phyloP scores from a whole-genome alignment of 2,329 filamentous ascomycete genomes.

The Penicillium crustosum region DNA sequence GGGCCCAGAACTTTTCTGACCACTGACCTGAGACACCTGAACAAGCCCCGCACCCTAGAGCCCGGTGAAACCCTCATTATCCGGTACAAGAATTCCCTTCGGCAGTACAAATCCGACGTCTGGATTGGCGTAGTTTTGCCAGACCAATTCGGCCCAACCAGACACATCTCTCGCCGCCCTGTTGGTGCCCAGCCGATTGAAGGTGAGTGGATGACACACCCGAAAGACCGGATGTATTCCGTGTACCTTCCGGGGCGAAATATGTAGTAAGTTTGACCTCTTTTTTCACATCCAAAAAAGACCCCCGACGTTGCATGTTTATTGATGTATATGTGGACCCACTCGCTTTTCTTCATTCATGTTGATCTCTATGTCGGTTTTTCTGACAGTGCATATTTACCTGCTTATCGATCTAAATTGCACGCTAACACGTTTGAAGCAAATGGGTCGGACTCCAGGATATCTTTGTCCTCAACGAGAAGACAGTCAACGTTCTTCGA shows the following conservation, averaged over 20 bases:
- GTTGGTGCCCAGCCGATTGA: background rate
- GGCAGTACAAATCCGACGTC: constrained; percentile 9
- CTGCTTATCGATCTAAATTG: background rate
- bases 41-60: background rate
- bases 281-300: background rate
- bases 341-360: background rate
- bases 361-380: no score
- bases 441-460: constrained; percentile 9
- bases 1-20: background rate
- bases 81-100: constrained; percentile 15
- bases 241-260: constrained; percentile 17
- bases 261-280: constrained; percentile 15
- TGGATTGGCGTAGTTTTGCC: constrained; percentile 15
- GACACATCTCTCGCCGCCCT: constrained; percentile 6
- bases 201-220: constrained; percentile 5
- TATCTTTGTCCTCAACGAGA: constrained; percentile 4
- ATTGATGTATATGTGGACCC: background rate
- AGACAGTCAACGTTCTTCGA: background rate
- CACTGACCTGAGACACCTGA: background rate
- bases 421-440: background rate
- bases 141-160: constrained; percentile 1
- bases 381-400: background rate
- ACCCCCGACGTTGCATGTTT: background rate
- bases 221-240: constrained; percentile 12
- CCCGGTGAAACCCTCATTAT: constrained; percentile 7